Evolutionary conservation across 2,329 filamentous ascomycete genomes (phyloP), one percentile per base, ranked within the genome.

Genomic region (Neofusicoccum cordaticola): DNA sequence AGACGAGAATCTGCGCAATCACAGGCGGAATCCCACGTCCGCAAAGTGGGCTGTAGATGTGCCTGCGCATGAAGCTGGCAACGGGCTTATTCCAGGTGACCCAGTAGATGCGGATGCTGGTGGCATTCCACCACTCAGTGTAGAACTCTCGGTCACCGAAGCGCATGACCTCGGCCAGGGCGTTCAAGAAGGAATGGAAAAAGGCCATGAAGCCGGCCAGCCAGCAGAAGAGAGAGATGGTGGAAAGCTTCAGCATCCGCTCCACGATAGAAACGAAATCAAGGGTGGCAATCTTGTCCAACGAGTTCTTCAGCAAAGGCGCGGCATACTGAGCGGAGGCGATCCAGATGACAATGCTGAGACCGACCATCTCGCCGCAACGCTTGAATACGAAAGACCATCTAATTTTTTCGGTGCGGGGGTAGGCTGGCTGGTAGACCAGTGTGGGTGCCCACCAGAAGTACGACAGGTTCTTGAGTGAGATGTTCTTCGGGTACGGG

Each of bases 361-460:
- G 83, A 19, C 88, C 88, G 65, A 90, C 84, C 6, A 92, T 85
- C 78, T 99, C 95, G 53, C 85, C 85, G 50, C 94, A 75, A 15
- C 95, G 87, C 79, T 97, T 97, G 65, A 86, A 80, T 44, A 98
- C 92, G 74, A 97, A 99, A 3, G 86, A 76, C 93, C 93, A 97
- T 67, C 95, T 86, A 70, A 97, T 91, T 64, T 84, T 86, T 8
- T 87, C 82, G 5, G 91, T 93, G 48, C 93, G 90, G 19, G 95
- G 95, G 76, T 99, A 99, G 13, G 95, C 92, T 1, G 95, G 95
- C 80, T 99, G 95, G 76, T 99, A 99, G 50, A 98, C 90, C 61
- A 99, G 84, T 0, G 95, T 99, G 0, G 95, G 95, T 0, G 94
- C 95, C 88, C 93, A 94, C 94, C 95, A 98, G 77, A 99, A 99